phyloP scores from a whole-genome alignment of 1,284 basidiomycete genomes.

The Mycosarcoma maydis region DNA sequence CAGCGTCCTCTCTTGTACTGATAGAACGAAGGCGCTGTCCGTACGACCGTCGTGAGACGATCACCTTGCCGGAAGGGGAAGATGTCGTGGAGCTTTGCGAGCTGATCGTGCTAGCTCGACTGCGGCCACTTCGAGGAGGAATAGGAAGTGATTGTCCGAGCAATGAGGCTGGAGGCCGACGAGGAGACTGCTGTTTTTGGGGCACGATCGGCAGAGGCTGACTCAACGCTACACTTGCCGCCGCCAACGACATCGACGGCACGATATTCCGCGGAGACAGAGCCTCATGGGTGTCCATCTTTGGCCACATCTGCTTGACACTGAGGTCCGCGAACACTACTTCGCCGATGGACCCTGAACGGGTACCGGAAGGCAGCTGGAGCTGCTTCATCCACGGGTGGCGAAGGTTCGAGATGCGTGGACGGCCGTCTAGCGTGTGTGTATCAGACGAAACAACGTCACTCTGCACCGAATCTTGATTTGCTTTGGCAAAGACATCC shows the following conservation, averaged over 20 bases:
- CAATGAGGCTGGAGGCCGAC: conserved; percentile 30
- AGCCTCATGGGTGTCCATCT: conserved; percentile 4
- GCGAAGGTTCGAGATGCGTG: conserved; percentile 28
- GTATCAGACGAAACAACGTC: background rate
- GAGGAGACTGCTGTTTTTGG: conserved; percentile 1
- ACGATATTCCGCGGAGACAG: background rate
- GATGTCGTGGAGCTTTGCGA: conserved; percentile 37
- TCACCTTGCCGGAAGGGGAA: conserved; percentile 35
- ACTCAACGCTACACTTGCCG: conserved; percentile 9
- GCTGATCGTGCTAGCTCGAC: conserved; percentile 42
- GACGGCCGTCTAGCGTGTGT: background rate
- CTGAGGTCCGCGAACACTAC: background rate
- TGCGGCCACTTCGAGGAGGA: conserved; percentile 31
- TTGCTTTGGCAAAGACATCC: conserved; percentile 12
- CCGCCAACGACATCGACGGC: conserved; percentile 16
- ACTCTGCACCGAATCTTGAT: background rate
- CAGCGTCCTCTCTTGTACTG: conserved; percentile 13
- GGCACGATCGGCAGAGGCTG: too few species aligned
- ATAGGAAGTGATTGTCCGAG: conserved; percentile 39
- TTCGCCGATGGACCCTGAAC: background rate
- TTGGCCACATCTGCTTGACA: conserved; percentile 11
- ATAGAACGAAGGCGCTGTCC: conserved; percentile 24
- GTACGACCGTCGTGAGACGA: conserved; percentile 41
- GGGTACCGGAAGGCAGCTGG: conserved; percentile 7
- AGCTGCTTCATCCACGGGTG: conserved; percentile 49